Base-by-base conservation (phyloP, 805 yeast species). In the Starmerella tilneyi region DNA sequence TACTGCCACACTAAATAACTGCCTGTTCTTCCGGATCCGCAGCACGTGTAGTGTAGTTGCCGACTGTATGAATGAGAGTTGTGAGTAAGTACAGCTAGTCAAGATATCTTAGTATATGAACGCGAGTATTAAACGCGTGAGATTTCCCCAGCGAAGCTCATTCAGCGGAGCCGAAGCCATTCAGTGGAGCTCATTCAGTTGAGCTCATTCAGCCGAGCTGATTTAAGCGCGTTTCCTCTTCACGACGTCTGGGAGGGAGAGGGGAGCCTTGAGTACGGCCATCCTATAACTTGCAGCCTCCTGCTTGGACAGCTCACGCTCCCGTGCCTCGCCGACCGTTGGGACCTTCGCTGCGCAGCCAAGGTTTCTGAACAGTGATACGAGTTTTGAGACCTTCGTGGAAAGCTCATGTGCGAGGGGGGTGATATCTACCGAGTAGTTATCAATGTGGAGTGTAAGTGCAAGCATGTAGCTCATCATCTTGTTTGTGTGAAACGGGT, bases 401-500 rank as follows among this genome's bases (percentile, higher is more conserved):
- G 84, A 78, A 47, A 92, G 68, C 61, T 88, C 96, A 52, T 79
- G 77, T 2, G 96, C 89, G 53, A 89, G 65, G 17, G 94, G 94
- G 3, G 83, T 72, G 31, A 86, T 65, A 56, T 83, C 92, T 16
- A 84, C 75, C 51, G 73, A 68, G 65, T 76, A 89, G 49, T 75
- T 78, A 61, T 84, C 84, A 45, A 88, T 70, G 61, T 81, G 89
- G 59, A 92, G 67, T 31, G 82, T 70, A 32, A 81, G 64, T 5
- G 81, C 82, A 49, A 92, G 67, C 39, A 86, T 68, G 64, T 76
- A 81, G 63, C 95, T 82, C 53, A 92, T 68, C 40, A 92, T 69
- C 64, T 81, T 85, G 65, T 85, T 95, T 63, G 85, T 95, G 59
- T 77, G 75, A 56, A 76, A 80, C 32, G 97, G 96, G 59, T 92